phyloP scores from a whole-genome alignment of 306 rosid species.

The Rubus idaeus region DNA sequence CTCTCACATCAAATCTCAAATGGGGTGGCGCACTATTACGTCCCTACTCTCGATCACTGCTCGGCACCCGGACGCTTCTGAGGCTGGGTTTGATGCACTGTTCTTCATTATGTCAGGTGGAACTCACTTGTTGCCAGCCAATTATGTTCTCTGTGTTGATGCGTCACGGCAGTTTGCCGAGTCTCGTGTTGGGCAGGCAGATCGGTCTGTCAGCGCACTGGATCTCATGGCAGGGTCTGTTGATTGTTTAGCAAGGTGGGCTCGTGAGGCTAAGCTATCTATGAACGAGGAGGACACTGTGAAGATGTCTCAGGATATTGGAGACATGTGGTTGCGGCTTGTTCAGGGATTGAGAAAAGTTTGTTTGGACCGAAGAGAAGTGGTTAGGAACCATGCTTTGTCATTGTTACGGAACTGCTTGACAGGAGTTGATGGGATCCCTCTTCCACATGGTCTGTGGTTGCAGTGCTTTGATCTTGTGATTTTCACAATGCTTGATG shows the following conservation, averaged over 20 bases:
- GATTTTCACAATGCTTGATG: constrained; percentile 96
- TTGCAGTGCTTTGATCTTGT: constrained; percentile 84
- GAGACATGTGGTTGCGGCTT: constrained; percentile 94
- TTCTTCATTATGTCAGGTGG: constrained; percentile 86
- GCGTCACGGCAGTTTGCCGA: constrained; percentile 94
- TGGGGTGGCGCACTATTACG: constrained; percentile 90
- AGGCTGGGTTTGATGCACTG: constrained; percentile 93
- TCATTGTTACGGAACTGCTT: constrained; percentile 74
- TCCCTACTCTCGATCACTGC: constrained; percentile 86
- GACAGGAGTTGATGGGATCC: constrained; percentile 70
- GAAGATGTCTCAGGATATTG: constrained; percentile 73
- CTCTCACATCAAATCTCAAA: constrained; percentile 86
- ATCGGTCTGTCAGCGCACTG: constrained; percentile 78
- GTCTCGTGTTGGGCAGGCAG: constrained; percentile 91
- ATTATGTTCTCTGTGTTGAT: constrained; percentile 74
- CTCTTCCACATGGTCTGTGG: constrained; percentile 63
- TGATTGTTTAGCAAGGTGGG: constrained; percentile 75
- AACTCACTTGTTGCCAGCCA: constrained; percentile 78
- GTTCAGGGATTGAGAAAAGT: constrained; percentile 91
- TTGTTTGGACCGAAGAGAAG: constrained; percentile 96
- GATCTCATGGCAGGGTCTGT: constrained; percentile 90
- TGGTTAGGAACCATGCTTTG: constrained; percentile 87
- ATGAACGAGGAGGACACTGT: constrained; percentile 65
- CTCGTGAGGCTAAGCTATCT: constrained; percentile 61
- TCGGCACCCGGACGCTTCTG: constrained; percentile 90